These are phyloP conservation scores for Huntiella omanensis DNA, from an alignment of 2,329 filamentous ascomycete genomes.

Conservation along the genomic window DNA sequence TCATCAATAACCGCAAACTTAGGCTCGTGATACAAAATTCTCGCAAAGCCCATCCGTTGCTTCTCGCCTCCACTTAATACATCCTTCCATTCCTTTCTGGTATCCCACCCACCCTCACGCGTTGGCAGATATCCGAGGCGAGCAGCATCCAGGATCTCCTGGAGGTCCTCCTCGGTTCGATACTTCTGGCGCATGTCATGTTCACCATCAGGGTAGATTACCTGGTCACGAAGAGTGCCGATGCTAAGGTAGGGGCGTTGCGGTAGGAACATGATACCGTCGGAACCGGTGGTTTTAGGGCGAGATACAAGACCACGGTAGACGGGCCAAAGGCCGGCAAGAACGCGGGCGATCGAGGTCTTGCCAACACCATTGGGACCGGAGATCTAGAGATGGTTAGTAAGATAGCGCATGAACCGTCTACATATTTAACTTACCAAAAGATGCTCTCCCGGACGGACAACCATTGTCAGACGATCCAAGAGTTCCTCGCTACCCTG, in stretches of 20 bases:
- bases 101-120: conserved; percentile 91
- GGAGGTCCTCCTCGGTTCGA: conserved; percentile 56
- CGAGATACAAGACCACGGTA: conserved; percentile 84
- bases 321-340: conserved; percentile 87
- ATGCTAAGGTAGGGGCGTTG: conserved; percentile 84
- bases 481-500: conserved; percentile 82
- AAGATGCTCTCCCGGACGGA: conserved; percentile 79
- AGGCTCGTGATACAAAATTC: conserved; percentile 86
- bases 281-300: conserved; percentile 59
- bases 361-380: conserved; percentile 92
- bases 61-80: conserved; percentile 96
- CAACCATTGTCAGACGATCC: conserved; percentile 72
- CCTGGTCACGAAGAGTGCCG: conserved; percentile 85
- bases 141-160: conserved; percentile 62
- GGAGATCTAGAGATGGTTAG: conserved; percentile 39
- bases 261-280: conserved; percentile 97
- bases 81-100: conserved; percentile 95
- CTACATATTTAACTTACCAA: conserved; percentile 29
- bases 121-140: conserved; percentile 75
- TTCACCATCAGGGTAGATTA: conserved; percentile 93
- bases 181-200: conserved; percentile 77
- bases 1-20: conserved; percentile 90
- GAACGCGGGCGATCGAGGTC: conserved; percentile 66
- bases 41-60: conserved; percentile 80
- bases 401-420: too few relatives aligned